These are phyloP conservation scores for Wickerhamomyces sydowiorum DNA, from an alignment of 805 yeast genomes.

Conservation along the genomic window DNA sequence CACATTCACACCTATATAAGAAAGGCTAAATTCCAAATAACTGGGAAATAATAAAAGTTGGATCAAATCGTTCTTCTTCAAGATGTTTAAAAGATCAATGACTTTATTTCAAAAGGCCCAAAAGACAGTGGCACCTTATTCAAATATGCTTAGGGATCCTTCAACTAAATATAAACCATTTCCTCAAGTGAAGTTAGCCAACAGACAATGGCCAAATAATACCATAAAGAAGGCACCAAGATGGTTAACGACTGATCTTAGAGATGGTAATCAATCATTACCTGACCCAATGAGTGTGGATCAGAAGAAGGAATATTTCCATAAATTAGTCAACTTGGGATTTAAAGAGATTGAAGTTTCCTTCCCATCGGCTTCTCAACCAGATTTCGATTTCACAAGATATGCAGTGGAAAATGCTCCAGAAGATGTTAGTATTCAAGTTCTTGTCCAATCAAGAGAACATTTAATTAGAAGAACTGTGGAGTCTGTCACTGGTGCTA, in stretches of 20 bases:
- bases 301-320: slow-evolving; percentile 70
- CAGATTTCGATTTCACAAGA: slow-evolving; percentile 77
- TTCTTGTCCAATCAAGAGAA: slow-evolving; percentile 72
- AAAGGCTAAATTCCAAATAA: too few relatives aligned
- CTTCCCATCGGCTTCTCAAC: slow-evolving; percentile 78
- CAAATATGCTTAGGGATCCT: slow-evolving; percentile 65
- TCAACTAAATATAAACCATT: slow-evolving; percentile 55
- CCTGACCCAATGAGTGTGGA: slow-evolving; percentile 80
- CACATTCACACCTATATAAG: too few relatives aligned
- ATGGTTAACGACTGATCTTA: slow-evolving; percentile 74
- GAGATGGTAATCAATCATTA: slow-evolving; percentile 78
- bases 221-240: slow-evolving; percentile 66
- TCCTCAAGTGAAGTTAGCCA: slow-evolving; percentile 47
- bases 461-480: slow-evolving; percentile 69
- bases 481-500: slow-evolving; percentile 68
- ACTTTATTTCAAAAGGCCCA: slow-evolving; percentile 20
- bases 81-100: slow-evolving; percentile 20
- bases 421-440: slow-evolving; percentile 68
- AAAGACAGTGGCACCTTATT: slow-evolving; percentile 28
- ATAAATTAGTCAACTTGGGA: slow-evolving; percentile 65
- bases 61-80: neutral
- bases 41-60: too few relatives aligned
- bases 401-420: slow-evolving; percentile 78
- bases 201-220: slow-evolving; percentile 70
- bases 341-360: slow-evolving; percentile 79